Conservation (phyloP, 2,329 filamentous ascomycete genomes). For the Aspergillus chevalieri region DNA sequence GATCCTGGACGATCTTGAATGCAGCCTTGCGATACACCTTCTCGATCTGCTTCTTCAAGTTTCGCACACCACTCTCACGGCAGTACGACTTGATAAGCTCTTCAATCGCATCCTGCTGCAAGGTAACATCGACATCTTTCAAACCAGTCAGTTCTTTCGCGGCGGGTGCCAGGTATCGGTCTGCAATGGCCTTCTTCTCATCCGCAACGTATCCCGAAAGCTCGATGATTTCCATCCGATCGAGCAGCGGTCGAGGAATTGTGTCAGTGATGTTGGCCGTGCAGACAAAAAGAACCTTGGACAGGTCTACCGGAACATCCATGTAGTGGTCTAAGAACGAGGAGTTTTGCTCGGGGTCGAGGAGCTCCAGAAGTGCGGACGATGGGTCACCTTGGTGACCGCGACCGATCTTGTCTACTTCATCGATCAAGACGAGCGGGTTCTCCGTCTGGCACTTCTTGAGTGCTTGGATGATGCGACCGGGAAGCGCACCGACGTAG, state of each 20-base stretch:
- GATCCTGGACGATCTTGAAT: conserved; percentile 90
- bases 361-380: conserved; percentile 83
- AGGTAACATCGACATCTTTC: conserved; percentile 81
- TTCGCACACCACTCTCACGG: conserved; percentile 92
- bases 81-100: conserved; percentile 99
- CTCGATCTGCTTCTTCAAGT: conserved; percentile 98
- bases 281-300: conserved; percentile 96
- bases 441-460: conserved; percentile 99
- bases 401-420: conserved; percentile 95
- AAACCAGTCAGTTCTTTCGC: conserved; percentile 92
- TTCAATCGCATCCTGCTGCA: conserved; percentile 81
- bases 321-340: conserved; percentile 98
- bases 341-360: conserved; percentile 95
- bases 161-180: conserved; percentile 83
- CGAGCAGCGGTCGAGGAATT: conserved; percentile 84
- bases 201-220: conserved; percentile 94
- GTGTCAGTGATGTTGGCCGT: conserved; percentile 99
- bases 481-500: conserved; percentile 91
- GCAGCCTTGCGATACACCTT: conserved; percentile 98
- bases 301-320: conserved; percentile 94
- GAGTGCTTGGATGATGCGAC: conserved; percentile 92
- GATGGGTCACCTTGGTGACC: conserved; percentile 96
- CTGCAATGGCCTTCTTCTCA: conserved; percentile 97
- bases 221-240: conserved; percentile 96
- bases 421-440: conserved; percentile 90